Evolutionary conservation across 1,284 basidiomycete genomes (phyloP), one percentile per base, ranked within the genome.

Genomic region (Heterobasidion parviporum): DNA sequence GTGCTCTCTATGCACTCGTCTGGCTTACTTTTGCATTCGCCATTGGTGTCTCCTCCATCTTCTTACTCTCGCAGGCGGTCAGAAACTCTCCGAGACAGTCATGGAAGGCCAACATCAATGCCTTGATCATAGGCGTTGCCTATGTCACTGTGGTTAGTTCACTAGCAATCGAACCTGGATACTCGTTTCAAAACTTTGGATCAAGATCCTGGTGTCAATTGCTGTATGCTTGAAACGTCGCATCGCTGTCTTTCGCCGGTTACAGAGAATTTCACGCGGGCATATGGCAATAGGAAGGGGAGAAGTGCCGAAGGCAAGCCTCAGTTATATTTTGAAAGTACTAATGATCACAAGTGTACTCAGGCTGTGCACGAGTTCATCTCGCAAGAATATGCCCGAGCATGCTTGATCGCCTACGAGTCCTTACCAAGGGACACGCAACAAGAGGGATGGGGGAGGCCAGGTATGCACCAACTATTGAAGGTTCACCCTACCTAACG

Each of bases 381-480:
- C 58, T 76, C 79, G 58, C 85, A 87, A 61, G 92, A 94, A 65
- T 92, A 89, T 67, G 79, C 83, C 6, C 82, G 92, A 16, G 78
- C 87, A 26, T 89, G 89, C 62, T 74, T 92, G 47, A 80, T 93
- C 59, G 79, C 86, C 14, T 83, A 89, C 67, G 83, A 90, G 64
- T 85, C 86, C 12, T 78, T 87, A 59, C 90, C 92, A 10, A 85
- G 82, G 62, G 80, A 82, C 49, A 80, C 79, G 1, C 72, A 74
- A 58, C 91, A 90, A 62, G 81, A 86, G 58, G 92, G 92, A 12
- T 94, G 91, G 90, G 91, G 91, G 15, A 72, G 76, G 61, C 89
- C 85, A 57, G 86, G 87, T 83, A 60, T 56, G 79, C 69, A 49
- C 9, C 36, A 6, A 41, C 10, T 38, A 9, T 35, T 6, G 9